These are phyloP conservation scores for Sequoia sempervirens DNA, from an alignment of 75 land plant species.

Conservation along the genomic window DNA sequence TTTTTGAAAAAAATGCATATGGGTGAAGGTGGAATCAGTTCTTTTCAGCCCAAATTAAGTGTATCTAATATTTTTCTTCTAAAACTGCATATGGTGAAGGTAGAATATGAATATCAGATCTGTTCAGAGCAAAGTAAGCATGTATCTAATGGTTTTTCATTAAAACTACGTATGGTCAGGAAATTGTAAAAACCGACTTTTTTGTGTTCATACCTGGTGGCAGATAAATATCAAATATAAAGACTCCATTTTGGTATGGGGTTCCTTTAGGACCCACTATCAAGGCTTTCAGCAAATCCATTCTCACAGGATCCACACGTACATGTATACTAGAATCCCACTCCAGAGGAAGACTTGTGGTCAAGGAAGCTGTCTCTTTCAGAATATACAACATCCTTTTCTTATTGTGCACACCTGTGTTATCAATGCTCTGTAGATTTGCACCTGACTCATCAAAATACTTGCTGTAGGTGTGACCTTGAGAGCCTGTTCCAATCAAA, in stretches of 20 bases:
- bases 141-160: no score
- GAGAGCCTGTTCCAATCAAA: conserved; percentile 17
- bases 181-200: neutral
- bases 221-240: conserved; percentile 35
- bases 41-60: no score
- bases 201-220: conserved; percentile 19
- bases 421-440: conserved; percentile 10
- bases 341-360: conserved; percentile 32
- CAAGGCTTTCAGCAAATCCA: conserved; percentile 32
- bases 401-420: conserved; percentile 23
- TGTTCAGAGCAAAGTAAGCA: no score
- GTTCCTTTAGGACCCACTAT: conserved; percentile 38
- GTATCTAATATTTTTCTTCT: no score
- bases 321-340: conserved; percentile 50
- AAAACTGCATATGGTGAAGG: no score
- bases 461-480: conserved; percentile 22
- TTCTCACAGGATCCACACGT: conserved; percentile 27
- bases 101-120: no score
- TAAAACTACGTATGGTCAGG: neutral
- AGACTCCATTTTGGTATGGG: conserved; percentile 45
- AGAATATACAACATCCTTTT: conserved; percentile 25
- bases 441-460: conserved; percentile 20
- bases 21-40: no score
- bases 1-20: neutral
- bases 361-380: conserved; percentile 27